A percentile compares a stretch with the other conserved stretches of the same genome.
Conservation (phyloP, 78 protist species). For the Tieghemostelium lacteum region DNA sequence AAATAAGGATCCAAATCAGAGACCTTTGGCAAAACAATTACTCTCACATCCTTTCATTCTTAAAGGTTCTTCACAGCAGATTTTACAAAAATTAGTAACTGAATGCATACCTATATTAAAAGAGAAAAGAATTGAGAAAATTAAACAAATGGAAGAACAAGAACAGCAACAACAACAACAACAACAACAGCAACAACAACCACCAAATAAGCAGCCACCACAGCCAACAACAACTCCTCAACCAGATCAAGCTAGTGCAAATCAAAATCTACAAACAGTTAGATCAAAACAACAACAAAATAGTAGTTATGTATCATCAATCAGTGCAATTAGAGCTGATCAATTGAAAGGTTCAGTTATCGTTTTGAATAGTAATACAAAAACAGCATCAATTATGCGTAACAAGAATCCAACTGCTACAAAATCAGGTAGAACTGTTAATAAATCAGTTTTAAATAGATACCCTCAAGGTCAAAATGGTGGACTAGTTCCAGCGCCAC, state of each 20-base stretch:
- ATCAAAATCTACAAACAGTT: not conserved
- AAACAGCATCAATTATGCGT: slow-evolving; percentile 66
- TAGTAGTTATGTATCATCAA: not conserved
- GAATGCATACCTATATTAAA: slow-evolving; percentile 68
- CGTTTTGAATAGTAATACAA: slow-evolving; percentile 42
- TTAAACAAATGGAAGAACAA: slow-evolving; percentile 41
- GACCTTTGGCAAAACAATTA: slow-evolving; percentile 67
- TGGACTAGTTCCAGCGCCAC: not conserved
- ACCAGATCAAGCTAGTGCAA: not conserved
- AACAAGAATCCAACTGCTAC: slow-evolving; percentile 29
- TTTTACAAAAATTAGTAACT: slow-evolving; percentile 39
- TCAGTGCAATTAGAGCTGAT: slow-evolving; percentile 31
- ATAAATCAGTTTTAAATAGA: slow-evolving; percentile 23
- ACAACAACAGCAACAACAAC: not conserved
- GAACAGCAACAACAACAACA: not conserved
- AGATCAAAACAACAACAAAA: not conserved
- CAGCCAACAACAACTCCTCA: not conserved
- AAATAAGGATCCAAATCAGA: slow-evolving; percentile 25
- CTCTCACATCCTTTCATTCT: slow-evolving; percentile 75
- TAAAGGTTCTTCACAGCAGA: slow-evolving; percentile 59
- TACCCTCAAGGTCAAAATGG: slow-evolving; percentile 18
- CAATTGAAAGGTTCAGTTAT: slow-evolving; percentile 54
- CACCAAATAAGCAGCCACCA: not conserved
- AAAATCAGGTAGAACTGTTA: not conserved
- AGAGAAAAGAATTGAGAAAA: slow-evolving; percentile 49